Conservation (phyloP, 805 yeast species). For the Saturnispora serradocipensis region DNA sequence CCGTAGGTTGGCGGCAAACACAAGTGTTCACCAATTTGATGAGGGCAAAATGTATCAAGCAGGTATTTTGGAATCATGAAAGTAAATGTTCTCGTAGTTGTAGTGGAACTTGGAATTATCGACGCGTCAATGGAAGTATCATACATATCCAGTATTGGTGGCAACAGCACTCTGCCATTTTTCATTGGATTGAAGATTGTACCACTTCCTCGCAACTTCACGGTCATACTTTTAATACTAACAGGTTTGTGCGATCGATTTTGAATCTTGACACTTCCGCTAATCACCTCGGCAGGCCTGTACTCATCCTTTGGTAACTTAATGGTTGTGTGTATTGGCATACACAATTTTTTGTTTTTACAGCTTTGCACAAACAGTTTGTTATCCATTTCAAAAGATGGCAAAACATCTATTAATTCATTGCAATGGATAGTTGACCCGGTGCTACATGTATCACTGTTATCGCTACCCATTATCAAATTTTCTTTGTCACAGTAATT, state of each 20-base stretch:
- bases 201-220: conserved; percentile 27
- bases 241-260: conserved; percentile 28
- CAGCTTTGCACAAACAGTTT: conserved; percentile 21
- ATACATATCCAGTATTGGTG: conserved; percentile 32
- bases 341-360: conserved; percentile 15
- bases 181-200: neutral
- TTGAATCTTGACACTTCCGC: conserved; percentile 43
- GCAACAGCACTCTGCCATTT: neutral
- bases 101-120: neutral
- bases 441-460: neutral
- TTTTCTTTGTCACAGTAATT: neutral
- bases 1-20: conserved; percentile 35
- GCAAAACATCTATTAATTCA: conserved; percentile 40
- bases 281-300: conserved; percentile 58
- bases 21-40: conserved; percentile 29
- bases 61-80: conserved; percentile 45
- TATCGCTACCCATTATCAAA: neutral
- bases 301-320: conserved; percentile 38
- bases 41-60: conserved; percentile 45
- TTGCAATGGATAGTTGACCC: neutral
- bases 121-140: neutral
- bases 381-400: conserved; percentile 63
- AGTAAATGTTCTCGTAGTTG: conserved; percentile 26
- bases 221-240: neutral
- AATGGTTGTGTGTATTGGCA: conserved; percentile 21